phyloP scores from a whole-genome alignment of 2,329 filamentous ascomycete species.

The Venturia aucupariae region DNA sequence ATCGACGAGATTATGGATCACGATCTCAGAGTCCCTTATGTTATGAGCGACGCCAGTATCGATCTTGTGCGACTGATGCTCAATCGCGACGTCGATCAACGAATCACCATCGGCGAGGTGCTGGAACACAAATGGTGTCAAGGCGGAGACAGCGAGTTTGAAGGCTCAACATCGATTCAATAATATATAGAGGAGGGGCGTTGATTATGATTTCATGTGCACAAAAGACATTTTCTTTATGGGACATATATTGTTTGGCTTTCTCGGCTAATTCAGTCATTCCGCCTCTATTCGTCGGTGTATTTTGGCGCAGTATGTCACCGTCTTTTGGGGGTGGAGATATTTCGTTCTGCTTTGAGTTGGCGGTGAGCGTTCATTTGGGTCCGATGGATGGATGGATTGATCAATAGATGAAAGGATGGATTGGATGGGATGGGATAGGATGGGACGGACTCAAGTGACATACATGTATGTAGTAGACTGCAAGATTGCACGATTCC shows the following conservation, averaged over 20 bases:
- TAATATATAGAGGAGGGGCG: neutral
- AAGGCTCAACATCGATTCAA: neutral
- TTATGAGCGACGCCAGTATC: slow-evolving; percentile 84
- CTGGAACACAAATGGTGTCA: slow-evolving; percentile 78
- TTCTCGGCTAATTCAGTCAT: neutral
- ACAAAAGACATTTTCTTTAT: neutral
- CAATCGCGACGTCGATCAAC: slow-evolving; percentile 72
- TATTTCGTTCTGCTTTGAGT: neutral
- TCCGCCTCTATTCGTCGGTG: neutral
- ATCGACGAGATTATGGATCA: slow-evolving; percentile 99
- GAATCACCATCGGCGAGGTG: slow-evolving; percentile 81
- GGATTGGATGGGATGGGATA: neutral
- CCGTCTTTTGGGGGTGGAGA: neutral
- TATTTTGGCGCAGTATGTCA: neutral
- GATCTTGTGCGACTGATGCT: slow-evolving; percentile 88
- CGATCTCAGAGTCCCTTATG: slow-evolving; percentile 81
- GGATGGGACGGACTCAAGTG: too few relatives aligned
- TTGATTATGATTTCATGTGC: neutral
- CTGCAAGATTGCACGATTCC: neutral
- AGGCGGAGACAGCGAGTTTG: slow-evolving; percentile 13
- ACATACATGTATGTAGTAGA: neutral
- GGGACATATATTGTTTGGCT: neutral
- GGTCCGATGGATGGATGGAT: neutral
- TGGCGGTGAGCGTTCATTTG: neutral
- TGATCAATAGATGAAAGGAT: neutral